Conservation (phyloP, 306 rosid genomes). For the Cucumis sativus region DNA sequence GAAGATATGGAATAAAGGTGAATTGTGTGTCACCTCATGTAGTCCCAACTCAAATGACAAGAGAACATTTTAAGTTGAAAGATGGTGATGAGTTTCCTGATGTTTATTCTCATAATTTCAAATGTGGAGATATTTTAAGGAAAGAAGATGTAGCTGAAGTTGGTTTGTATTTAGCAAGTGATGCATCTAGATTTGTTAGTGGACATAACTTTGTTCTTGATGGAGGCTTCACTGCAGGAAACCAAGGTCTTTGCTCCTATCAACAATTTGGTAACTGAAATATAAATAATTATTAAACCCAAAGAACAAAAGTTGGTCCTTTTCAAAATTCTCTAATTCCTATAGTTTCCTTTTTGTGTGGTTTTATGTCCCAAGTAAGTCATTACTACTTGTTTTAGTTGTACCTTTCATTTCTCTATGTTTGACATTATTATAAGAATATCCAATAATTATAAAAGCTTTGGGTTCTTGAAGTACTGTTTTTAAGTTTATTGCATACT, state of each 20-base stretch:
- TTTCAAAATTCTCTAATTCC: too few relatives aligned
- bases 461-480: too few relatives aligned
- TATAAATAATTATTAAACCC: too few relatives aligned
- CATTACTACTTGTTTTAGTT: too few relatives aligned
- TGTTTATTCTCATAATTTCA: not conserved
- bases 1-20: constrained; percentile 32
- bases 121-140: constrained; percentile 9
- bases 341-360: too few relatives aligned
- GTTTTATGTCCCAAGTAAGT: too few relatives aligned
- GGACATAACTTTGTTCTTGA: constrained; percentile 35
- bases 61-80: not conserved
- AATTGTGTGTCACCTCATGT: constrained; percentile 31
- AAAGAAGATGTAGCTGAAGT: constrained; percentile 35
- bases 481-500: too few relatives aligned
- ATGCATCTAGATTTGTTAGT: constrained; percentile 35
- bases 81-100: not conserved
- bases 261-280: too few relatives aligned
- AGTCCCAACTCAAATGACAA: constrained; percentile 21
- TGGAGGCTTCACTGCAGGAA: constrained; percentile 23
- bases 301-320: too few relatives aligned
- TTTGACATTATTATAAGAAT: too few relatives aligned
- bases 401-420: too few relatives aligned
- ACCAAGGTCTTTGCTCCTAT: not conserved
- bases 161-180: constrained; percentile 33
- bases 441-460: too few relatives aligned